A percentile compares a stretch with the other conserved stretches of the same genome.
Evolutionary conservation across 495 filamentous ascomycete species (phyloP).

Genomic region (Xylaria nigripes): DNA sequence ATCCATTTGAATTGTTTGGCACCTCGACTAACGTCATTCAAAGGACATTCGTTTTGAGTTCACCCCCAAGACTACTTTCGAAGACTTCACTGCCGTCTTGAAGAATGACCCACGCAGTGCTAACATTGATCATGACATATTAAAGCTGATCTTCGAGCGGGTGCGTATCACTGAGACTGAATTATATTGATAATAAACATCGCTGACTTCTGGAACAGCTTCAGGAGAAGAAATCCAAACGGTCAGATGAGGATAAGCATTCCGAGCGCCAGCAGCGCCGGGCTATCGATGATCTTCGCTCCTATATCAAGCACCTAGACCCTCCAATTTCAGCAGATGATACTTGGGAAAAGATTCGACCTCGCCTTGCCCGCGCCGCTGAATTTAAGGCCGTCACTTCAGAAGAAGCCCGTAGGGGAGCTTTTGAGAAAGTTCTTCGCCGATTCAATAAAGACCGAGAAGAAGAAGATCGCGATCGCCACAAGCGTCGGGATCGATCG

Average conservation of each 20-base stretch:
- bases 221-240: conserved; percentile 59
- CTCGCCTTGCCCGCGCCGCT: conserved; percentile 66
- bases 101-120: conserved; percentile 76
- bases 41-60: conserved; percentile 90
- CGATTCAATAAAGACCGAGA: conserved; percentile 84
- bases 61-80: conserved; percentile 71
- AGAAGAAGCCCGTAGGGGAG: conserved; percentile 71
- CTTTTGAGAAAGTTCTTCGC: conserved; percentile 88
- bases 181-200: no score
- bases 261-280: conserved; percentile 79
- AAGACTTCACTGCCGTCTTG: conserved; percentile 74
- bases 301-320: conserved; percentile 81
- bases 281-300: conserved; percentile 76
- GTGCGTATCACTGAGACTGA: conserved; percentile 28
- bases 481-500: conserved; percentile 51
- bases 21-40: conserved; percentile 17
- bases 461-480: conserved; percentile 76
- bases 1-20: not conserved
- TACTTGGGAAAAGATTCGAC: conserved; percentile 77
- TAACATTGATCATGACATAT: conserved; percentile 66
- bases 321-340: conserved; percentile 71
- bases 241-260: conserved; percentile 77
- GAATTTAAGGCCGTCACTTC: conserved; percentile 76
- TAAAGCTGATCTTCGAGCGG: conserved; percentile 71
- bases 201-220: conserved; percentile 42